Evolutionary conservation across 805 yeast genomes (phyloP).

Genomic region (Saccharomycopsis javanensis): DNA sequence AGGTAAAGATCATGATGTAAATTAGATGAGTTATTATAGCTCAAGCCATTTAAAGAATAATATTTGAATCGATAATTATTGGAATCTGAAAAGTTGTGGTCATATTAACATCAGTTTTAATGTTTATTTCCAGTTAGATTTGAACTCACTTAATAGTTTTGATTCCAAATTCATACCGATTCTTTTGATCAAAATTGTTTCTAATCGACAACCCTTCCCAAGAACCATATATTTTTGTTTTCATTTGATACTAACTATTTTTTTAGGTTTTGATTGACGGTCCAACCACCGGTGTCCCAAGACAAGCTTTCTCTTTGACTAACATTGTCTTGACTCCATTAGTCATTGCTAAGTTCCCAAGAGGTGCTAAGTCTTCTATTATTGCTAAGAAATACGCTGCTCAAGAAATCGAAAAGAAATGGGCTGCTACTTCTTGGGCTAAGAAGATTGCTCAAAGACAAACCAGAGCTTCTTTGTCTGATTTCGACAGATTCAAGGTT

Average conservation of each 20-base stretch:
- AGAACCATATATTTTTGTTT: neutral
- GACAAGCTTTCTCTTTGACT: constrained; percentile 85
- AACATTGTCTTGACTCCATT: constrained; percentile 89
- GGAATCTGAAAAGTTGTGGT: too few relatives aligned
- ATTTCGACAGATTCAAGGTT: constrained; percentile 99
- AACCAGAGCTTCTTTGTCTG: constrained; percentile 87
- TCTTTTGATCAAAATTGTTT: too few relatives aligned
- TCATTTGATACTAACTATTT: constrained; percentile 24
- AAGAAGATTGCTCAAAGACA: constrained; percentile 94
- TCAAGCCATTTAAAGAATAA: too few relatives aligned
- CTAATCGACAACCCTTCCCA: too few relatives aligned
- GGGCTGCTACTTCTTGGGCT: constrained; percentile 95
- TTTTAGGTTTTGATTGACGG: constrained; percentile 86
- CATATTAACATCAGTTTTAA: too few relatives aligned
- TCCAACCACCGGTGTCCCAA: constrained; percentile 77
- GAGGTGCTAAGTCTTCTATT: constrained; percentile 83
- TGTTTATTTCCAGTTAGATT: too few relatives aligned
- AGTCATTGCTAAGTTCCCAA: constrained; percentile 76
- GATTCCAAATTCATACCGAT: too few relatives aligned
- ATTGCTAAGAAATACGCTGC: constrained; percentile 92
- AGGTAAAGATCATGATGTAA: too few relatives aligned
- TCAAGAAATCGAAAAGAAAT: constrained; percentile 78
- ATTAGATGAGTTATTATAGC: too few relatives aligned
- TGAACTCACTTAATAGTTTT: too few relatives aligned
- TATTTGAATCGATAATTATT: too few relatives aligned